phyloP scores from a whole-genome alignment of 1,284 basidiomycete genomes.

The Fomitopsis pinicola region DNA sequence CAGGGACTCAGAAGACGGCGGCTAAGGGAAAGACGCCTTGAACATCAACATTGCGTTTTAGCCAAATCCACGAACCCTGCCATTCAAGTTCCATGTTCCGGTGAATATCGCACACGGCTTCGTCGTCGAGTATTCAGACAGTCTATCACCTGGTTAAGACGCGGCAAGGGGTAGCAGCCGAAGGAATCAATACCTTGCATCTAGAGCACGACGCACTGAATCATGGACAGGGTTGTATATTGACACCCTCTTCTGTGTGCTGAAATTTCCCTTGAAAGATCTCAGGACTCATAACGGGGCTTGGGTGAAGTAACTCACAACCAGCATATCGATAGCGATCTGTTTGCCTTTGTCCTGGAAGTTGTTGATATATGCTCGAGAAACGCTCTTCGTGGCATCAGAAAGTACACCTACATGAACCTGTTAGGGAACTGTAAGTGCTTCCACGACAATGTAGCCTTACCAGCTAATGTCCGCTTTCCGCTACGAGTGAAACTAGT shows the following conservation, averaged over 20 bases:
- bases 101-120: slow-evolving; percentile 73
- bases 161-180: slow-evolving; percentile 3
- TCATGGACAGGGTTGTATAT: slow-evolving; percentile 96
- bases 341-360: slow-evolving; percentile 98
- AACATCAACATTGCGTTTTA: not conserved
- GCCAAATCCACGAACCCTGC: slow-evolving; percentile 50
- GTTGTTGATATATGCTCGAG: slow-evolving; percentile 95
- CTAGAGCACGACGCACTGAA: slow-evolving; percentile 68
- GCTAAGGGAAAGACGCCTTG: slow-evolving; percentile 5
- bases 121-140: slow-evolving; percentile 83
- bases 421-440: not conserved
- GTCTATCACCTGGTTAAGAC: slow-evolving; percentile 35
- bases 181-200: slow-evolving; percentile 47
- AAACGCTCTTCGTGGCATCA: slow-evolving; percentile 96
- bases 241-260: slow-evolving; percentile 80
- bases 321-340: slow-evolving; percentile 89
- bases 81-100: slow-evolving; percentile 97
- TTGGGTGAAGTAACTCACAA: slow-evolving; percentile 47
- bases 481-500: slow-evolving; percentile 94
- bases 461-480: slow-evolving; percentile 86
- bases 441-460: slow-evolving; percentile 6
- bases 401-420: slow-evolving; percentile 70
- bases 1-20: slow-evolving; percentile 80
- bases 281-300: not conserved
- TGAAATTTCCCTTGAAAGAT: slow-evolving; percentile 77